Evolutionary conservation across 2,329 filamentous ascomycete genomes (phyloP), one percentile per base, ranked within the genome.

Genomic region (Colletotrichum cuscutae): DNA sequence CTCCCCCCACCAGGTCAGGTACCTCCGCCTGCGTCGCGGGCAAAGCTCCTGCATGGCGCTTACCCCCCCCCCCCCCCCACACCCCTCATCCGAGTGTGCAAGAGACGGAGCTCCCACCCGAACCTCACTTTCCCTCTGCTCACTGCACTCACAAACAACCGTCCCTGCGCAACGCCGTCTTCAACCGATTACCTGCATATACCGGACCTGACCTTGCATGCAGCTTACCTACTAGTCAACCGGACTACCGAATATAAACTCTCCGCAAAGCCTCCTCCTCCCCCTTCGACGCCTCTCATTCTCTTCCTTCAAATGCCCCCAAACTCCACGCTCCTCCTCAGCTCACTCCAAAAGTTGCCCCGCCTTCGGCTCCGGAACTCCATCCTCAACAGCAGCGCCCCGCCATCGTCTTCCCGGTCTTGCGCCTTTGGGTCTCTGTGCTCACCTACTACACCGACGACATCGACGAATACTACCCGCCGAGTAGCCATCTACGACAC

Each of bases 211-310:
- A n/a, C 42, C 19, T 49, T 49, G 42, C 42, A n/a, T 49, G n/a
- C 12, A 30, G 54, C 26, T 49, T 22, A 30, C 26, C 19, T 24
- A 22, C 19, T 11, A 13, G 26, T 5, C 37, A 5, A 53, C 12
- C 62, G 32, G 15, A 11, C 46, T 26, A n/a, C 35, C 49, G 63
- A 57, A 56, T 57, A 65, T 66, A 67, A 68, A 68, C 65, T 60
- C 56, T 9, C 57, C 65, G 52, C 64, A 53, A 63, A 63, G 52
- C 58, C 54, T n/a, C 60, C 32, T 35, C 28, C 30, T 5, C 30
- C 28, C 42, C 30, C 11, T 35, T 35, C 30, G 42, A 49, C 42
- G n/a, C 13, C 28, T 42, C 52, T 37, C 32, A 7, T 54, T 15
- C 60, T 30, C 28, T 19, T 60, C 8, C 42, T 26, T 32, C 57